phyloP scores from a whole-genome alignment of 306 rosid species.

The Citrullus colocynthis region DNA sequence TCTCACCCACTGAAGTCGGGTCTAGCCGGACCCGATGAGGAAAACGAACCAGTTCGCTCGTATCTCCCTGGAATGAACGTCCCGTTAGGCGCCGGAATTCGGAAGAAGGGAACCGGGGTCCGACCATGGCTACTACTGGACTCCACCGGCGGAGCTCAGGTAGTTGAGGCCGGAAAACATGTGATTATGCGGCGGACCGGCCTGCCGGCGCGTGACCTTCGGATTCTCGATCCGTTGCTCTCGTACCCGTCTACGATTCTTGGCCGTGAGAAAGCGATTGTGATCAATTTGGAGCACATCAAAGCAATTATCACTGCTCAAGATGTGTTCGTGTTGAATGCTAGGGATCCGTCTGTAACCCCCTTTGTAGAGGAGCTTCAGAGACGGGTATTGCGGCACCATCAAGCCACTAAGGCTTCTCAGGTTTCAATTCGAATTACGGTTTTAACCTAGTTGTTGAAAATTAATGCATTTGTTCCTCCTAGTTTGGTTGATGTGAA shows the following conservation, averaged over 20 bases:
- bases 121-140: constrained; percentile 72
- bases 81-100: constrained; percentile 18
- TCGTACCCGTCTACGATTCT: constrained; percentile 53
- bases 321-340: constrained; percentile 72
- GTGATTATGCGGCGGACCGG: constrained; percentile 90
- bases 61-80: constrained; percentile 4
- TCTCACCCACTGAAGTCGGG: constrained; percentile 16
- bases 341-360: constrained; percentile 77
- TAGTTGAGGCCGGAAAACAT: constrained; percentile 82
- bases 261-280: constrained; percentile 85
- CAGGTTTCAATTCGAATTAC: constrained; percentile 18
- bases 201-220: constrained; percentile 81
- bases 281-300: constrained; percentile 83
- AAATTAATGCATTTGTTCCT: not conserved
- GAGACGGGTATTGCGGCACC: constrained; percentile 46
- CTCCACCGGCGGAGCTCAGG: constrained; percentile 43
- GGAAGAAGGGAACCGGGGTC: constrained; percentile 70
- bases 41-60: constrained; percentile 22
- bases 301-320: constrained; percentile 89
- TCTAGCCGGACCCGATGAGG: constrained; percentile 15
- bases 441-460: not conserved
- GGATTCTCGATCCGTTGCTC: constrained; percentile 72
- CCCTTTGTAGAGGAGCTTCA: constrained; percentile 78
- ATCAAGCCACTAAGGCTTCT: constrained; percentile 33
- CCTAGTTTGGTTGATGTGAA: not conserved